Conservation (phyloP, 345 rosid species). For the Rhizophora apiculata region DNA sequence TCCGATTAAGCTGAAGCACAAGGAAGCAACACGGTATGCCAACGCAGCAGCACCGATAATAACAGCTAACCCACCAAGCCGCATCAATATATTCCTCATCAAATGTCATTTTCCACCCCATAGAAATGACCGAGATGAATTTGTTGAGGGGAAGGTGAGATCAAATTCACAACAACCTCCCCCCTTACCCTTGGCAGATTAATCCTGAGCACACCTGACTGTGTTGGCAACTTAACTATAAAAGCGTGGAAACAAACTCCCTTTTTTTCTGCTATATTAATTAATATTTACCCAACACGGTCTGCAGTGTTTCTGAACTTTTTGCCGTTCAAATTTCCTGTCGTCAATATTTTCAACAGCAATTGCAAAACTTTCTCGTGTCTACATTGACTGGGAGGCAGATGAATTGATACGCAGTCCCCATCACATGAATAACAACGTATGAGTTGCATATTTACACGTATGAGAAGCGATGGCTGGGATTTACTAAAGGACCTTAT, state of each 20-base stretch:
- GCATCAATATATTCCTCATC: neutral
- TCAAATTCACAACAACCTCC: neutral
- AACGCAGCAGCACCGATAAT: neutral
- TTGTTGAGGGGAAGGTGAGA: neutral
- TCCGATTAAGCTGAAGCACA: no score
- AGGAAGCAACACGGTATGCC: neutral
- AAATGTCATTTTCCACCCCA: conserved; percentile 5
- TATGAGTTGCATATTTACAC: neutral
- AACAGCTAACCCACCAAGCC: neutral
- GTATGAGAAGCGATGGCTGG: conserved; percentile 2
- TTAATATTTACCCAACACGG: conserved; percentile 12
- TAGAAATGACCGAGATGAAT: neutral
- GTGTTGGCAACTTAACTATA: conserved; percentile 4
- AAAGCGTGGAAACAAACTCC: neutral
- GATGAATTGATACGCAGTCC: neutral
- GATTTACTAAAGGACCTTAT: neutral
- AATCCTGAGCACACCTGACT: neutral
- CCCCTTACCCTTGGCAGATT: neutral
- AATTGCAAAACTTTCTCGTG: neutral
- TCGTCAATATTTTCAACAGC: neutral
- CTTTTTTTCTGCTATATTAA: neutral
- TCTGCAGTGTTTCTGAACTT: neutral
- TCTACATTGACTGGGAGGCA: neutral
- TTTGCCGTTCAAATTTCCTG: conserved; percentile 1
- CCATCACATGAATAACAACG: neutral